These are phyloP conservation scores for Calonectria montana DNA, from an alignment of 2,329 filamentous ascomycete species.

Conservation along the genomic window DNA sequence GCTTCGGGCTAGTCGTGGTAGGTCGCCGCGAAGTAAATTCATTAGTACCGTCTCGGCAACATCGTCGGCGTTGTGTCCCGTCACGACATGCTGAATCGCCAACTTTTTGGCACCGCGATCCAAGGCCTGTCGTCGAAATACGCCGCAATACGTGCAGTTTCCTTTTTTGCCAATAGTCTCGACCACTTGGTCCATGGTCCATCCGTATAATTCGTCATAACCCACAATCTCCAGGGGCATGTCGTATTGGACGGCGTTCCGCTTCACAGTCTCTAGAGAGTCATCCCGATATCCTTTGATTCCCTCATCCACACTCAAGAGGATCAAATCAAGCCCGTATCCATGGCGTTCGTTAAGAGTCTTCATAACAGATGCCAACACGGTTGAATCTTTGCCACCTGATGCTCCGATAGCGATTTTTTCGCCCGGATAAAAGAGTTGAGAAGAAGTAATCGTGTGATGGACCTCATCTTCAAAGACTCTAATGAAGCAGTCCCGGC, in stretches of 20 bases:
- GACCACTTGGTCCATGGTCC: constrained; percentile 99
- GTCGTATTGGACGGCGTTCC: constrained; percentile 89
- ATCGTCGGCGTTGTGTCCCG: constrained; percentile 97
- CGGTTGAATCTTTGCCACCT: constrained; percentile 97
- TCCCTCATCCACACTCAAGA: constrained; percentile 95
- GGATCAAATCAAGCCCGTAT: constrained; percentile 86
- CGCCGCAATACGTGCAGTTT: constrained; percentile 98
- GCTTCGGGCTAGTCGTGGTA: constrained; percentile 86
- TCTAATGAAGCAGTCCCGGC: constrained; percentile 85
- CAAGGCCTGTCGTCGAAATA: constrained; percentile 92
- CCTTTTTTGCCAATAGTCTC: constrained; percentile 97
- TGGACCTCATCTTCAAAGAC: constrained; percentile 95
- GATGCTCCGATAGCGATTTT: constrained; percentile 94
- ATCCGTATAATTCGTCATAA: constrained; percentile 94
- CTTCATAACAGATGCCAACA: constrained; percentile 93
- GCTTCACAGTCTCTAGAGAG: constrained; percentile 94
- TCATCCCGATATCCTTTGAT: constrained; percentile 98
- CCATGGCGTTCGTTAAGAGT: constrained; percentile 90
- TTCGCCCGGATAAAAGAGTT: constrained; percentile 87
- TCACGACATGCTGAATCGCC: constrained; percentile 92
- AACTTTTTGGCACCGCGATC: constrained; percentile 91
- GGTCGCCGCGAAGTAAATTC: constrained; percentile 92
- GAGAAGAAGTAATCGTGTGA: constrained; percentile 85
- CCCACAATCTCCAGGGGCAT: constrained; percentile 94
- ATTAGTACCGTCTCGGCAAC: constrained; percentile 97